Percentiles rank a stretch among this genome's conserved stretches.
These are phyloP conservation scores for Annulohypoxylon truncatum DNA, from an alignment of 2,329 filamentous ascomycete genomes.

Conservation along the genomic window DNA sequence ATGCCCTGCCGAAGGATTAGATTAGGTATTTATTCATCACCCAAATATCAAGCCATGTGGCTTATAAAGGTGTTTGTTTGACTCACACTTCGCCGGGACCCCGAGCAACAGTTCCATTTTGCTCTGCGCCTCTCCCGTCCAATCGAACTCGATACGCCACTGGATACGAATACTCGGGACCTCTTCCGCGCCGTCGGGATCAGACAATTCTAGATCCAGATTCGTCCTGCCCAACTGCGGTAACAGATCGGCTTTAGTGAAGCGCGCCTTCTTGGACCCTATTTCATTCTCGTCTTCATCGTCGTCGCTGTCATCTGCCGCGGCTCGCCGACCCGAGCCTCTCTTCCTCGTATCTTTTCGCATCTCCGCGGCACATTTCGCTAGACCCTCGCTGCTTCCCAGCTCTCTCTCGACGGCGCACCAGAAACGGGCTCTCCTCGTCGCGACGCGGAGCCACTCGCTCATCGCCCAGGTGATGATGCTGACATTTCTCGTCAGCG, in stretches of 20 bases:
- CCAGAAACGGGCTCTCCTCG: slow-evolving; percentile 73
- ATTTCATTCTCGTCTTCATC: slow-evolving; percentile 34
- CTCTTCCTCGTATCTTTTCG: slow-evolving; percentile 44
- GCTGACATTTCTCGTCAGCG: slow-evolving; percentile 66
- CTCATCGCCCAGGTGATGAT: slow-evolving; percentile 74
- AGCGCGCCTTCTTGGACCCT: slow-evolving; percentile 33
- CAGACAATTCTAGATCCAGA: slow-evolving; percentile 58
- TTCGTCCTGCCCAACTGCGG: slow-evolving; percentile 65
- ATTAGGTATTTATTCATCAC: background rate
- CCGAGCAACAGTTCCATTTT: slow-evolving; percentile 65
- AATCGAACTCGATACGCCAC: slow-evolving; percentile 76
- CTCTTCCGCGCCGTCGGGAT: slow-evolving; percentile 48
- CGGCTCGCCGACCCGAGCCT: slow-evolving; percentile 36
- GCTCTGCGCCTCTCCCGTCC: slow-evolving; percentile 77
- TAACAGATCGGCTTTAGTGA: slow-evolving; percentile 60
- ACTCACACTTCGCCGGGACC: slow-evolving; percentile 73
- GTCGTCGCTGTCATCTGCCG: slow-evolving; percentile 35
- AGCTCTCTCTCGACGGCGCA: slow-evolving; percentile 63
- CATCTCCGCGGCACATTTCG: slow-evolving; percentile 48
- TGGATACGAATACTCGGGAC: slow-evolving; percentile 63
- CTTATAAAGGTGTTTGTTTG: background rate
- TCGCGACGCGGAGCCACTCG: slow-evolving; percentile 73
- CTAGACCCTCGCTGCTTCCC: slow-evolving; percentile 50
- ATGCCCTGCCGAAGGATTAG: slow-evolving; percentile 62
- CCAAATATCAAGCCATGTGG: background rate